Evolutionary conservation across 2,329 filamentous ascomycete species (phyloP).

Genomic region (Clathrospora elynae): DNA sequence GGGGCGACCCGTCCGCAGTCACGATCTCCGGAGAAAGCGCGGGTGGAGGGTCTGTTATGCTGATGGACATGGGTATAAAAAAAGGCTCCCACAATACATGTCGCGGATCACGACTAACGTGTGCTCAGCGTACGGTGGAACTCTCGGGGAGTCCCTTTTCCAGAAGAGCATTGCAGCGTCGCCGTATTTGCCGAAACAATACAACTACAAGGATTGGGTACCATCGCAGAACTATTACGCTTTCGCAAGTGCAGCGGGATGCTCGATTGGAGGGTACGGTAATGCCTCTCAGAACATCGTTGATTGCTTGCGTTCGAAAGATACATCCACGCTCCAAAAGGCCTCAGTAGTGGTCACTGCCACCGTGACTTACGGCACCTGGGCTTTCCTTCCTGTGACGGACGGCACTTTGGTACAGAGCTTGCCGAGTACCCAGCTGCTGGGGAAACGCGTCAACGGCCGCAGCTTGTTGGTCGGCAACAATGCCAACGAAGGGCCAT

Average conservation of each 20-base stretch:
- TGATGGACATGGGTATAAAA: constrained; percentile 46
- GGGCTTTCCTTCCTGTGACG: constrained; percentile 53
- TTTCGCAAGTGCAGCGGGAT: constrained; percentile 47
- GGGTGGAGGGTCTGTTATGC: constrained; percentile 26
- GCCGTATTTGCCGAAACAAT: constrained; percentile 62
- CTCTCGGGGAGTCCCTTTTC: constrained; percentile 43
- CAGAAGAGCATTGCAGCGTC: constrained; percentile 48
- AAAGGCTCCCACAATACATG: no score
- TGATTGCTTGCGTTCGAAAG: constrained; percentile 49
- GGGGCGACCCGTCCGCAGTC: constrained; percentile 29
- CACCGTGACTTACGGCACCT: constrained; percentile 48
- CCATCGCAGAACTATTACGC: constrained; percentile 55
- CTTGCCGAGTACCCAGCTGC: constrained; percentile 48
- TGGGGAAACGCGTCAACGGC: constrained; percentile 48
- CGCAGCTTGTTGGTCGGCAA: constrained; percentile 47
- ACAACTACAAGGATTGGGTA: constrained; percentile 54
- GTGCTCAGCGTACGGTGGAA: constrained; percentile 44
- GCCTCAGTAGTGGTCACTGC: constrained; percentile 44
- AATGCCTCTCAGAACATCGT: constrained; percentile 45
- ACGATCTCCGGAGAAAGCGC: constrained; percentile 49
- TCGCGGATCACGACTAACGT: no score
- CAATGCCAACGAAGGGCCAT: constrained; percentile 58
- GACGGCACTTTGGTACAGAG: constrained; percentile 50
- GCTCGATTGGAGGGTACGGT: constrained; percentile 23
- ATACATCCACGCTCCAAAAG: constrained; percentile 46